Base-by-base conservation (phyloP, 2,329 filamentous ascomycete species). In the Sporothrix phasma region DNA sequence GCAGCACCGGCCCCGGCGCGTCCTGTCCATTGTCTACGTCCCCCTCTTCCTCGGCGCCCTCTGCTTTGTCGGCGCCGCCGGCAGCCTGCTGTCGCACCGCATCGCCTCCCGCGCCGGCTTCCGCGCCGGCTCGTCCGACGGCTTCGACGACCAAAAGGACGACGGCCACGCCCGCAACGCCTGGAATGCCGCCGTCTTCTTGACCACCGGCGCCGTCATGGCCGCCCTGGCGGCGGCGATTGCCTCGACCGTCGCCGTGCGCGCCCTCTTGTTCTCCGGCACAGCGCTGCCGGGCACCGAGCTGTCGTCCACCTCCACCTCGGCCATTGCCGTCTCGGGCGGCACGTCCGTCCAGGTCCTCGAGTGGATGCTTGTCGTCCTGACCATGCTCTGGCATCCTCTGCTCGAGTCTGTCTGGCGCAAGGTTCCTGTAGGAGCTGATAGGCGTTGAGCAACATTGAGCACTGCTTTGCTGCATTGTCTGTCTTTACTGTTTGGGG, bases 261-360 rank as follows among this genome's bases (percentile, higher is more conserved):
- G 68, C 10, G 67, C 67, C 0, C 69, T 70, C 17, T 67, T 66
- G 8, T 70, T 68, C 46, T 62, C 68, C 8, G 66, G 66, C 22
- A 65, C 65, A 0, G 24, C 24, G 13, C 59, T 68, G 41, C 67
- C 67, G 1, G 67, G 67, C 41, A 13, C 43, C 2, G 7, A 51
- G 0, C 5, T 54, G 1, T 39, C 47, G 1, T 39, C 47, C 2
- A 47, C 17, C 1, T 61, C 26, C 39, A 29, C 58, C 0, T 24
- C 39, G 46, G 61, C 43, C 31, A 60, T 68, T 15, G 37, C 15
- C 2, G 47, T 63, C n/a, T 45, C 60, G 11, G 68, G 67, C 26
- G 68, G 68, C 54, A 62, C 43, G 6, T 54, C 68, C 11, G 45
- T 69, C 45, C 68, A 68, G 63, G 64, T 67, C 22, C 65, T 70